phyloP scores from a whole-genome alignment of 2,329 filamentous ascomycete species.

The Blastomyces percursus region DNA sequence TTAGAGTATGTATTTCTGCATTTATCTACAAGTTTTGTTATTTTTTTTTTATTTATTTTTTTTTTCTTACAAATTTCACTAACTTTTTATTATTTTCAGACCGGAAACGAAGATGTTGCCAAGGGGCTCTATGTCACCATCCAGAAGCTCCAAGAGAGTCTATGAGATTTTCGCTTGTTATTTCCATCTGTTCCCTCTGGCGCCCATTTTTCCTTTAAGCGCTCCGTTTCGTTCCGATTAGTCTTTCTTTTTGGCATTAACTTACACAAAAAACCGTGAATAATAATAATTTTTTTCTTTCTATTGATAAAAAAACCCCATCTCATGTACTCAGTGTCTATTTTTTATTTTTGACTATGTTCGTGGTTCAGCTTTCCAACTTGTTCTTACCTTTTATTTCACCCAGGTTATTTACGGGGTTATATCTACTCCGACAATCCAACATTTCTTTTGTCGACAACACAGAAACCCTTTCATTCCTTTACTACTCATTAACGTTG shows the following conservation, averaged over 20 bases:
- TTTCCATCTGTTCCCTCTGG: neutral
- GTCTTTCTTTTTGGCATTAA: neutral
- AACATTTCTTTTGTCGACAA: neutral
- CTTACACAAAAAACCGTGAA: too few species aligned
- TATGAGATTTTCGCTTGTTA: constrained; percentile 19
- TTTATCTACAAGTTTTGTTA: neutral
- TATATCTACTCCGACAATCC: neutral
- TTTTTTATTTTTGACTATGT: neutral
- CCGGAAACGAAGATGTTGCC: constrained; percentile 35
- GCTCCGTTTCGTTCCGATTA: neutral
- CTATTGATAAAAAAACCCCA: neutral
- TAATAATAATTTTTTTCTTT: neutral
- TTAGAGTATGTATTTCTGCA: constrained; percentile 40
- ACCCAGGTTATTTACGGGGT: neutral
- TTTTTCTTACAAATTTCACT: constrained; percentile 22
- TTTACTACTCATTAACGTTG: neutral
- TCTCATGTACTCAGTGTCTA: neutral
- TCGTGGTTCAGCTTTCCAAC: neutral
- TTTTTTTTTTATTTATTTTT: constrained; percentile 22
- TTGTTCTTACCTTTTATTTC: neutral
- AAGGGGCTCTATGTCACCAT: constrained; percentile 39
- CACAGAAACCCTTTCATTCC: neutral
- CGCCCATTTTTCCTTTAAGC: neutral
- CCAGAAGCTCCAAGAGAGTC: constrained; percentile 28
- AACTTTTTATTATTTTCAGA: constrained; percentile 18